Evolutionary conservation across 805 yeast species (phyloP).

Genomic region (Ogataea thermomethanolica): DNA sequence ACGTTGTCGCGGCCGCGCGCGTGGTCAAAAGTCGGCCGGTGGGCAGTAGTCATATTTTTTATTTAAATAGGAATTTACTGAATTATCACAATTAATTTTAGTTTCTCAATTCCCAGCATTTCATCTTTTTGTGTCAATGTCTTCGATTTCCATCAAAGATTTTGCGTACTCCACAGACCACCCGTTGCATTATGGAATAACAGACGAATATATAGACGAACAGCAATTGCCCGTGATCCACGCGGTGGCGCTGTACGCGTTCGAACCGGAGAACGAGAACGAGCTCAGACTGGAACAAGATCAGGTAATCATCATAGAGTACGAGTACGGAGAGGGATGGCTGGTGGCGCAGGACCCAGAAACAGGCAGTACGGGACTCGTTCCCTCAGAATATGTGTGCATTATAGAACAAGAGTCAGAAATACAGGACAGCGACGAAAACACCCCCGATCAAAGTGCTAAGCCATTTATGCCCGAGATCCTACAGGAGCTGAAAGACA

Average conservation of each 20-base stretch:
- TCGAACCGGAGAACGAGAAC: conserved; percentile 90
- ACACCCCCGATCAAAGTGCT: conserved; percentile 25
- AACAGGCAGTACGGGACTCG: conserved; percentile 81
- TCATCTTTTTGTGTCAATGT: conserved; percentile 6
- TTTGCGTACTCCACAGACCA: conserved; percentile 72
- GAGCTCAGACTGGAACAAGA: conserved; percentile 78
- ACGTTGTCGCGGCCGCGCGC: conserved; percentile 51
- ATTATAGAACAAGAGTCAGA: conserved; percentile 27
- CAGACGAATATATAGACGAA: conserved; percentile 10
- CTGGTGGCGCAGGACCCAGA: conserved; percentile 81
- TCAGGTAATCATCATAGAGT: conserved; percentile 78
- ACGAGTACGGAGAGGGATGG: conserved; percentile 98
- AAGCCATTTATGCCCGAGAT: conserved; percentile 44
- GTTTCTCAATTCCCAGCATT: background rate
- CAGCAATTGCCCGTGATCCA: conserved; percentile 22
- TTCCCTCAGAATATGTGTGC: conserved; percentile 92
- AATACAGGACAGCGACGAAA: background rate
- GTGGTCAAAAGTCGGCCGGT: conserved; percentile 64
- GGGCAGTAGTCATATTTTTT: conserved; percentile 58
- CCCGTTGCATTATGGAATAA: conserved; percentile 67
- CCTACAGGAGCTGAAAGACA: conserved; percentile 25
- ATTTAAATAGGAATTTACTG: background rate
- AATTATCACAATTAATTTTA: background rate
- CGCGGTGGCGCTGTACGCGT: conserved; percentile 88
- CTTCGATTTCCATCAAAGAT: conserved; percentile 59